phyloP scores from a whole-genome alignment of 768 basidiomycete genomes.

The Hypholoma fasciculare region DNA sequence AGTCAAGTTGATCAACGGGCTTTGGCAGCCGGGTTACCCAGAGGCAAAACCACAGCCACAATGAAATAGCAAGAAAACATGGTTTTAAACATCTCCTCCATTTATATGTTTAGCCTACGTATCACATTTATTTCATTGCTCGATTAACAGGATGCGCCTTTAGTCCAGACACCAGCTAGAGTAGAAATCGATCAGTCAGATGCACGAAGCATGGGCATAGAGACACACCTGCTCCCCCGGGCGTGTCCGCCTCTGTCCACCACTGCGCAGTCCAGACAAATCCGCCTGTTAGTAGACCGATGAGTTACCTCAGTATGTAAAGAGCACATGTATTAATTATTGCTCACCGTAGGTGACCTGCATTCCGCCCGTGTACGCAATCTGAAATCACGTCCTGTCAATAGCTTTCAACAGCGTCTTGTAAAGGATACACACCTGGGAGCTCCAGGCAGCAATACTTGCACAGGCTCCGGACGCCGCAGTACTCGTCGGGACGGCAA shows the following conservation, averaged over 20 bases:
- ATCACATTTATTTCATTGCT: neutral
- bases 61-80: no score
- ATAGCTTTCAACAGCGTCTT: neutral
- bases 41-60: no score
- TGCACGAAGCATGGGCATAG: no score
- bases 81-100: no score
- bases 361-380: slow-evolving; percentile 46
- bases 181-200: neutral
- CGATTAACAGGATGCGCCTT: slow-evolving; percentile 45
- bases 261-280: slow-evolving; percentile 63
- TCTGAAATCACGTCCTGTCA: slow-evolving; percentile 21
- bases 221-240: slow-evolving; percentile 46
- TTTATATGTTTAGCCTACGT: no score
- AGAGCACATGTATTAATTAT: neutral
- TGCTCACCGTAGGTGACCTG: slow-evolving; percentile 39
- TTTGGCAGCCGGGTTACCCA: no score
- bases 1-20: no score
- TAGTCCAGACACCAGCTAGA: slow-evolving; percentile 56
- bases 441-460: slow-evolving; percentile 49
- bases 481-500: slow-evolving; percentile 22
- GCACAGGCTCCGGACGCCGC: slow-evolving; percentile 35
- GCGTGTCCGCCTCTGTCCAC: slow-evolving; percentile 63
- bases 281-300: slow-evolving; percentile 22
- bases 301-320: neutral
- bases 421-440: slow-evolving; percentile 28